Base-by-base conservation (phyloP, 345 rosid species). In the Lepidium sativum region DNA sequence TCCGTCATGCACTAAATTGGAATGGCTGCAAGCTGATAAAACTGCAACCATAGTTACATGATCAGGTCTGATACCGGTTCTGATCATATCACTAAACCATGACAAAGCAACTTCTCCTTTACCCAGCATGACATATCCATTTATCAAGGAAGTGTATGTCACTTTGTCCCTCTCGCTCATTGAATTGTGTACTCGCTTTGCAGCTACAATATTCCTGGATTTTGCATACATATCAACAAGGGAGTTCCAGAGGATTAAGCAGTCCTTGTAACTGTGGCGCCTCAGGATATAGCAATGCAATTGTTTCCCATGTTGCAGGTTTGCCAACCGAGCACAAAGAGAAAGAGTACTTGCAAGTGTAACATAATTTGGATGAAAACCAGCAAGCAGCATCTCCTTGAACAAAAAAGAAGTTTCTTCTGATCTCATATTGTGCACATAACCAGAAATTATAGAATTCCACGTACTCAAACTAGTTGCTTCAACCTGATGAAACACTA, bases 1-100 rank as follows among this genome's bases (percentile, higher is more conserved):
- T 42, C 96, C 96, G 75, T 86, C 72, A 31, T 38, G 1, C 41
- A 86, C 79, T 59, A 88, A 74, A 33, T 81, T 82, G 3, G 86
- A 86, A 78, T 91, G 96, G 51, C 94, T 88, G 63, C 97, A 91
- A 50, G 96, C 94, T 67, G 96, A 78, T 62, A 91, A 82, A 65
- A 86, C 83, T 38, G 96, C 87, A 55, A 88, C 84, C 89, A 91
- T 84, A 13, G 88, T 83, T 67, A 91, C 76, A 76, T 81, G 82
- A 73, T 88, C 96, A 31, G 94, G 94, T 72, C 69, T 70, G 58
- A 86, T 80, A 40, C 67, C 74, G 3, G 50, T 48, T 60, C 45
- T 64, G 25, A 68, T 49, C 96, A 91, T 91, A 69, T 83, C 82
- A 13, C 76, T 17, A 57, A 84, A 88, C 54, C 80, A 80, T 27